These are phyloP conservation scores for Coemansia sp. DNA, from an alignment of 192 early-diverging fungal genomes.

Conservation along the genomic window DNA sequence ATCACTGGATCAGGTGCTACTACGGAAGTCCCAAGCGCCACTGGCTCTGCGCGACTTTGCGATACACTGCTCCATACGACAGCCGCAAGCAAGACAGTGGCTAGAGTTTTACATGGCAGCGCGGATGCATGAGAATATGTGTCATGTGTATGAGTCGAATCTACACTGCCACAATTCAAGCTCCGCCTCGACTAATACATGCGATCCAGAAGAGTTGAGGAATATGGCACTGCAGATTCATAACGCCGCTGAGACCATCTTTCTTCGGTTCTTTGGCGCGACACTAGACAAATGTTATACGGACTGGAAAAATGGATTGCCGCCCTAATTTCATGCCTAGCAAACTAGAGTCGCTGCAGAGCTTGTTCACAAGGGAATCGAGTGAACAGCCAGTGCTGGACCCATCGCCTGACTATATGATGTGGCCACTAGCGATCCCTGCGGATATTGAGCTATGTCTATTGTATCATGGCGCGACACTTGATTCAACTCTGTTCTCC, in stretches of 20 bases:
- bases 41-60: conserved; percentile 56
- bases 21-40: conserved; percentile 43
- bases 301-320: too few species aligned
- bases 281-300: conserved; percentile 21
- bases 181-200: conserved; percentile 27
- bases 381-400: conserved; percentile 2
- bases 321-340: not conserved
- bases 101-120: conserved; percentile 60
- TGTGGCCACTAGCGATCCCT: conserved; percentile 51
- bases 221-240: conserved; percentile 55
- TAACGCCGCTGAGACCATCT: conserved; percentile 48
- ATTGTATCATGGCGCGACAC: conserved; percentile 38
- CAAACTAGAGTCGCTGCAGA: conserved; percentile 5
- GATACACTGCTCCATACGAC: conserved; percentile 53
- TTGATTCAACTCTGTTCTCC: conserved; percentile 41
- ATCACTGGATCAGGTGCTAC: conserved; percentile 55
- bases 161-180: conserved; percentile 24
- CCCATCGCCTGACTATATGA: conserved; percentile 50
- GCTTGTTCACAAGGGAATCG: conserved; percentile 22
- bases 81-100: conserved; percentile 59
- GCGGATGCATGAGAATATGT: conserved; percentile 56
- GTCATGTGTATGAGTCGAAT: conserved; percentile 52
- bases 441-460: conserved; percentile 53
- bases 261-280: conserved; percentile 51
- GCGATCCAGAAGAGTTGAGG: conserved; percentile 16